These are phyloP conservation scores for Blumeriella jaapii DNA, from an alignment of 2,329 filamentous ascomycete species.

Conservation along the genomic window DNA sequence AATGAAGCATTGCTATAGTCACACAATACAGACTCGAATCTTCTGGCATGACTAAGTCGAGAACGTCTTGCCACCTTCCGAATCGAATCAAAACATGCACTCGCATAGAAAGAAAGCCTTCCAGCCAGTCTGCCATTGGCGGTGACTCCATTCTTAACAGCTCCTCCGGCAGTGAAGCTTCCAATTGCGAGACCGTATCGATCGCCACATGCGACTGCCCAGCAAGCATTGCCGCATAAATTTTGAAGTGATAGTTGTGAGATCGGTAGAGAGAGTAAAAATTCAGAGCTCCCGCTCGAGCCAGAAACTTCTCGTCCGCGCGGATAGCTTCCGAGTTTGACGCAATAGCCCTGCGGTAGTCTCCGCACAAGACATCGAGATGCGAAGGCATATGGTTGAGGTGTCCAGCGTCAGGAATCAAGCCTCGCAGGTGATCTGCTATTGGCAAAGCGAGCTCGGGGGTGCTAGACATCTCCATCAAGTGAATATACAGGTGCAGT, in stretches of 20 bases:
- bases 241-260: slow-evolving; percentile 63
- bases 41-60: slow-evolving; percentile 41
- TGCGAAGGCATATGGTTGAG: slow-evolving; percentile 69
- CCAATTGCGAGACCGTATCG: slow-evolving; percentile 46
- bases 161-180: slow-evolving; percentile 49
- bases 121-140: slow-evolving; percentile 71
- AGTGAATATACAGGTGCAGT: slow-evolving; percentile 65
- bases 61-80: slow-evolving; percentile 57
- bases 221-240: slow-evolving; percentile 71
- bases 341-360: slow-evolving; percentile 54
- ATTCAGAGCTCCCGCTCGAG: slow-evolving; percentile 46
- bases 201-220: slow-evolving; percentile 52
- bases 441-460: slow-evolving; percentile 51
- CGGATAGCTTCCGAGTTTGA: slow-evolving; percentile 56
- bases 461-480: slow-evolving; percentile 63
- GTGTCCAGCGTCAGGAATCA: slow-evolving; percentile 61
- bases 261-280: slow-evolving; percentile 70
- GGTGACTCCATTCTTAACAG: slow-evolving; percentile 53
- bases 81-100: slow-evolving; percentile 40
- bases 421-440: slow-evolving; percentile 49
- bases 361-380: slow-evolving; percentile 60
- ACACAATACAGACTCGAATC: slow-evolving; percentile 54
- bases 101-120: slow-evolving; percentile 56
- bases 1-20: slow-evolving; percentile 56
- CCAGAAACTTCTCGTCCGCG: slow-evolving; percentile 57